Evolutionary conservation across 164 flowering plant species (phyloP).

Genomic region (Dillenia turbinata): DNA sequence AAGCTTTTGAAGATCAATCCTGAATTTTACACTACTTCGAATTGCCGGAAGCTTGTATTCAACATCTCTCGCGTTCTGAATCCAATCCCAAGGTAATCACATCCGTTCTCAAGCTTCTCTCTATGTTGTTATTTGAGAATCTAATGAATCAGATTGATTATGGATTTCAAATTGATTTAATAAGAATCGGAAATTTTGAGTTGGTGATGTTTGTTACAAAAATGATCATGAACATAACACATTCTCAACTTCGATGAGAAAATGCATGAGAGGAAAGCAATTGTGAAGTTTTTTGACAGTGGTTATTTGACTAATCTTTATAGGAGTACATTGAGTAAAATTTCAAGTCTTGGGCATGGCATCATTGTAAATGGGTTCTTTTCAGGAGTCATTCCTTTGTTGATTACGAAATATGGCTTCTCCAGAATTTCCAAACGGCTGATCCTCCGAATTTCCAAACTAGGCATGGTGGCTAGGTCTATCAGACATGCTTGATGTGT

Average conservation of each 20-base stretch:
- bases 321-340: slow-evolving; percentile 62
- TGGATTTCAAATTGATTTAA: too few relatives aligned
- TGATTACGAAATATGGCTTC: slow-evolving; percentile 55
- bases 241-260: not conserved
- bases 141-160: too few relatives aligned
- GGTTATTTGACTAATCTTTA: slow-evolving; percentile 28
- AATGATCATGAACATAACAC: too few relatives aligned
- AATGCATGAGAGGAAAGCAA: not conserved
- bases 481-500: too few relatives aligned
- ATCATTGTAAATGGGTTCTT: slow-evolving; percentile 89
- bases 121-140: not conserved
- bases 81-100: slow-evolving; percentile 40
- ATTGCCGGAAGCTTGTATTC: slow-evolving; percentile 73
- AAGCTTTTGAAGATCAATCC: slow-evolving; percentile 76
- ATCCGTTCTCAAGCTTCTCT: slow-evolving; percentile 34
- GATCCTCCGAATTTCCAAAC: slow-evolving; percentile 19
- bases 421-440: slow-evolving; percentile 53
- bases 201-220: too few relatives aligned
- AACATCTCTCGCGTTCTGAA: slow-evolving; percentile 20
- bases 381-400: slow-evolving; percentile 67
- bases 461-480: too few relatives aligned
- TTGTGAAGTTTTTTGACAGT: not conserved
- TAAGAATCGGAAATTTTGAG: too few relatives aligned
- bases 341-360: slow-evolving; percentile 89
- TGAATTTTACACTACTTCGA: slow-evolving; percentile 83